A percentile compares a stretch with the other conserved stretches of the same genome.
Evolutionary conservation across 1,284 basidiomycete genomes (phyloP).

Genomic region (Ustilago hordei): DNA sequence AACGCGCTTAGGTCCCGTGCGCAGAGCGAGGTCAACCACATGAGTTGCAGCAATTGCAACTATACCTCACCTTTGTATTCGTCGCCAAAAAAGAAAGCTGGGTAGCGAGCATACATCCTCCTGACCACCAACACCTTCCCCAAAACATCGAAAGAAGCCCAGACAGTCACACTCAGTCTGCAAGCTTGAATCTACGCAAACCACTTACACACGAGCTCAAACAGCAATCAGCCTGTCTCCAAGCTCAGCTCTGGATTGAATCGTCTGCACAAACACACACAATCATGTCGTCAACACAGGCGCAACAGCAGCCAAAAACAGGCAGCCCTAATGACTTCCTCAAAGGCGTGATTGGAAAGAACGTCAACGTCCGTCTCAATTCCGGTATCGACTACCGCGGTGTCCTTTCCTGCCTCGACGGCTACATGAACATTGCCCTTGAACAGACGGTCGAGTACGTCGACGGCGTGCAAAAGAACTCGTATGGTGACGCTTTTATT

Average conservation of each 20-base stretch:
- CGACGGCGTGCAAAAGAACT: slow-evolving; percentile 84
- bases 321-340: slow-evolving; percentile 67
- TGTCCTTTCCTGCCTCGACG: slow-evolving; percentile 93
- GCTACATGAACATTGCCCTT: slow-evolving; percentile 93
- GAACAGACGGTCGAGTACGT: slow-evolving; percentile 97
- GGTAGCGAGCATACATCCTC: slow-evolving; percentile 19
- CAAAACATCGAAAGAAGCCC: neutral
- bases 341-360: slow-evolving; percentile 85
- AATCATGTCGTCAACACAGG: slow-evolving; percentile 35
- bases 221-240: neutral
- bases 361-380: slow-evolving; percentile 91
- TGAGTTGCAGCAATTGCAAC: neutral
- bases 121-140: slow-evolving; percentile 14
- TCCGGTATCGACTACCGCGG: slow-evolving; percentile 96
- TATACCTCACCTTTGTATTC: slow-evolving; percentile 11
- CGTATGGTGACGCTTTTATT: slow-evolving; percentile 93
- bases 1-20: slow-evolving; percentile 14
- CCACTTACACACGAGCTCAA: slow-evolving; percentile 12
- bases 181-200: slow-evolving; percentile 6
- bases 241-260: neutral
- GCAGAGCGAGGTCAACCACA: slow-evolving; percentile 1
- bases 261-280: neutral
- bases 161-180: neutral
- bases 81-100: slow-evolving; percentile 22
- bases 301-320: slow-evolving; percentile 28